Percentiles rank a stretch among this genome's conserved stretches.
Conservation (phyloP, 2,329 filamentous ascomycete species). For the Penicillium sp. region DNA sequence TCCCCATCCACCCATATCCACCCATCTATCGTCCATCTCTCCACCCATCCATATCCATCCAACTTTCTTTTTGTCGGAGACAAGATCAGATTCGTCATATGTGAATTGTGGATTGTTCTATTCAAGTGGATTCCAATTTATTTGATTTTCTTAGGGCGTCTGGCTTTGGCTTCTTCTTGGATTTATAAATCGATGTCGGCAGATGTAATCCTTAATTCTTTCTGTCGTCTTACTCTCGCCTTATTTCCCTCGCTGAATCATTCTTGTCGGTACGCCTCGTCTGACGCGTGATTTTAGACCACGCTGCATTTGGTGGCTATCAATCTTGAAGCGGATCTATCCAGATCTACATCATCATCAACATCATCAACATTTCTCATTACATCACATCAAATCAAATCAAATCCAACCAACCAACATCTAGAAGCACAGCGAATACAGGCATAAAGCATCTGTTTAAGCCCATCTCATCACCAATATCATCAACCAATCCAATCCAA, state of each 20-base stretch:
- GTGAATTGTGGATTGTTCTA: not conserved
- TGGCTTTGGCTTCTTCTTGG: not conserved
- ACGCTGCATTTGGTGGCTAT: conserved; percentile 9
- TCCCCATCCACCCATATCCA: not conserved
- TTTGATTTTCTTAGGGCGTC: not conserved
- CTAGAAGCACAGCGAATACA: no score
- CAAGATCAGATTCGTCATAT: conserved; percentile 24
- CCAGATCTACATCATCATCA: not conserved
- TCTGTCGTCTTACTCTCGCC: not conserved
- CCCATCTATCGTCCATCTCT: not conserved
- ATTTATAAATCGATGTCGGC: not conserved
- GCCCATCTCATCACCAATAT: not conserved
- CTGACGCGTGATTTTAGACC: not conserved
- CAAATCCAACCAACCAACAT: no score
- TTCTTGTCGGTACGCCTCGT: not conserved
- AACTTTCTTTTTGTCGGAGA: conserved; percentile 1
- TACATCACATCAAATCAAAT: no score
- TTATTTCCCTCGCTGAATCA: not conserved
- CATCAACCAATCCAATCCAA: conserved; percentile 47
- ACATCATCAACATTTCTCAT: not conserved
- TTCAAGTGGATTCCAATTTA: not conserved
- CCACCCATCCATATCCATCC: not conserved
- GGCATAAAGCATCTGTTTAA: not conserved
- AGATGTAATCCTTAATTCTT: not conserved
- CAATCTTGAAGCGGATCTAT: not conserved